Base-by-base conservation (phyloP, 345 rosid genomes). In the Euphorbia pulcherrima region DNA sequence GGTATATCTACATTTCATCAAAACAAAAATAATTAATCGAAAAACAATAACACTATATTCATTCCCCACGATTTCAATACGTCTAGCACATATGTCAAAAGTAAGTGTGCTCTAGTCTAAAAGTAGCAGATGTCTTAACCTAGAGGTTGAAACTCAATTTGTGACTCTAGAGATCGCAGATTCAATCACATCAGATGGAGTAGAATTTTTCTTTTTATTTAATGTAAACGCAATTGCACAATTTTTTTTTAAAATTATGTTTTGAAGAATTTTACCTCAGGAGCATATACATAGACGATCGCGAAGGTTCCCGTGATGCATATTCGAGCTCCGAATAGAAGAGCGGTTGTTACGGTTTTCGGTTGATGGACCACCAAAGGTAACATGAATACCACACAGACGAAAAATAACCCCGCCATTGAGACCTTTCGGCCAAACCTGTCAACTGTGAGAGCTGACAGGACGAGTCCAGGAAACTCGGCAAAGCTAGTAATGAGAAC, bases 401-500 rank as follows among this genome's bases (percentile, higher is more conserved):
- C 39, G 82, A 94, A 89, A 81, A 94, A 77, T 90, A 89, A 74
- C 57, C 77, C 64, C 70, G 95, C 78, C 97, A 89, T 93, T 0
- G 97, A 91, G 37, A 85, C 62, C 71, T 88, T 93, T 41, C 97
- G 86, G 63, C 99, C 99, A 3, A 85, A 69, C 75, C 78, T 89
- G 76, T 94, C 99, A n/a, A 94, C 91, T 37, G 74, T 82, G 23
- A 84, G 80, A 47, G 92, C 96, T 52, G 97, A 70, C 67, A 91
- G 70, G 29, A 94, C 78, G 35, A 94, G 86, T 71, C 97, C 99
- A 44, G 99, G 99, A 61, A 87, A 68, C 84, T 94, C 97, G 68
- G 99, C 99, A 62, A 91, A 83, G 77, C 84, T 86, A 62, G 97
- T 79, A 10, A 94, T 87, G 73, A 91, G 88, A 53, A 91, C 92